phyloP scores from a whole-genome alignment of 805 yeast genomes.

The Candida parachauliodes region DNA sequence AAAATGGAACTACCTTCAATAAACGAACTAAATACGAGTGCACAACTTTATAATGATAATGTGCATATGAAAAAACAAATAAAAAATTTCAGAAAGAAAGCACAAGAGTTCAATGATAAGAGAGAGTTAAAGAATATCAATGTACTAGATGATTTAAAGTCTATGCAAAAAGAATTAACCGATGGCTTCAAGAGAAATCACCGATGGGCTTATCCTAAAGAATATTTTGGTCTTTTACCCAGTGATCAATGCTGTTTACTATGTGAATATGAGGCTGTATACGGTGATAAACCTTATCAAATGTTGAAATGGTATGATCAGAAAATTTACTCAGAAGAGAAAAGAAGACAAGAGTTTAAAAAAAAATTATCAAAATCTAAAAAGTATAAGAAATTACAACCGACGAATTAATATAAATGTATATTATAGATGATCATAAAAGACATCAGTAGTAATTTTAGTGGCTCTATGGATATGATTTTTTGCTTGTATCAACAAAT shows the following conservation, averaged over 20 bases:
- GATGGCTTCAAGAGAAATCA: constrained; percentile 1
- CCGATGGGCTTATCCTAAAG: constrained; percentile 3
- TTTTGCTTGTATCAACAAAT: too few species aligned
- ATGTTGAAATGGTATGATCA: constrained; percentile 49
- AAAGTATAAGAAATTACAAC: constrained; percentile 26
- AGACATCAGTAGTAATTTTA: too few species aligned
- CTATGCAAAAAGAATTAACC: constrained; percentile 4
- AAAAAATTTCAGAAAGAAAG: too few species aligned
- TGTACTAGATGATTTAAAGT: constrained; percentile 3
- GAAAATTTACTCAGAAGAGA: constrained; percentile 25
- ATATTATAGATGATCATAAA: too few species aligned
- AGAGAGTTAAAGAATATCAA: constrained; percentile 17
- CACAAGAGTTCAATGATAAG: too few species aligned
- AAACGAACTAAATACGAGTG: neutral
- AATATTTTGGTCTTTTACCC: constrained; percentile 10
- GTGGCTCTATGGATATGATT: too few species aligned
- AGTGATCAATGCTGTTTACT: constrained; percentile 36
- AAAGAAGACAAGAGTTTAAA: constrained; percentile 30
- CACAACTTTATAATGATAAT: neutral
- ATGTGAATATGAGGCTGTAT: constrained; percentile 51
- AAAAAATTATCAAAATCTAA: constrained; percentile 38
- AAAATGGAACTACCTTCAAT: constrained; percentile 8
- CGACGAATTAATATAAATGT: too few species aligned
- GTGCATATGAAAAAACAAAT: constrained; percentile 6
- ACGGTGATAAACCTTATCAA: constrained; percentile 47